Percentiles rank a stretch among this genome's conserved stretches.
phyloP scores from a whole-genome alignment of 805 yeast species.

The Zygosaccharomyces gambellarensis region DNA sequence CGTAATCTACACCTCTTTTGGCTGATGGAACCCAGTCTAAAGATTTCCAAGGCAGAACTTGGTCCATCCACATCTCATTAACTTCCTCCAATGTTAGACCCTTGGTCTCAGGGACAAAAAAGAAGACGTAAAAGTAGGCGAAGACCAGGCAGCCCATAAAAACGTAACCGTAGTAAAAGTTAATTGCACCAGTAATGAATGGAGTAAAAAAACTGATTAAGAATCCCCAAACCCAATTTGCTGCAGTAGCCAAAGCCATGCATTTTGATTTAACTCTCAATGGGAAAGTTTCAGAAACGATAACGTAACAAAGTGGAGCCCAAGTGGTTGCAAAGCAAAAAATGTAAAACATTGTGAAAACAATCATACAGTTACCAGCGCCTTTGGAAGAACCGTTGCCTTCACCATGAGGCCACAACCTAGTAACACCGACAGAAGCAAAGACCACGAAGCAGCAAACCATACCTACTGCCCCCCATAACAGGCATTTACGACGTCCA shows the following conservation, averaged over 20 bases:
- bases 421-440: slow-evolving; percentile 58
- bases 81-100: slow-evolving; percentile 78
- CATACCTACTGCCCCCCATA: slow-evolving; percentile 50
- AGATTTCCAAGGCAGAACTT: slow-evolving; percentile 42
- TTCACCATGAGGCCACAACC: slow-evolving; percentile 37
- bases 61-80: slow-evolving; percentile 50
- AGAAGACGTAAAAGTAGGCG: slow-evolving; percentile 57
- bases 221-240: slow-evolving; percentile 65
- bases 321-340: slow-evolving; percentile 71
- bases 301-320: slow-evolving; percentile 66
- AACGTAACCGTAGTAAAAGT: slow-evolving; percentile 64
- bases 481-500: slow-evolving; percentile 48
- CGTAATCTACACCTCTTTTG: slow-evolving; percentile 27
- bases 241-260: slow-evolving; percentile 53
- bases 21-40: slow-evolving; percentile 46
- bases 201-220: slow-evolving; percentile 67
- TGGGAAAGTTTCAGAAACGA: slow-evolving; percentile 66
- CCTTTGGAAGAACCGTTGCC: slow-evolving; percentile 45
- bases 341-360: slow-evolving; percentile 62
- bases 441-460: slow-evolving; percentile 43
- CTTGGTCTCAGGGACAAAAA: slow-evolving; percentile 69
- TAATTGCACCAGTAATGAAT: slow-evolving; percentile 55
- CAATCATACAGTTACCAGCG: slow-evolving; percentile 67
- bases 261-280: slow-evolving; percentile 60
- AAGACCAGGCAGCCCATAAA: slow-evolving; percentile 52